Conservation (phyloP, 345 rosid genomes). For the Ceriops zippeliana region DNA sequence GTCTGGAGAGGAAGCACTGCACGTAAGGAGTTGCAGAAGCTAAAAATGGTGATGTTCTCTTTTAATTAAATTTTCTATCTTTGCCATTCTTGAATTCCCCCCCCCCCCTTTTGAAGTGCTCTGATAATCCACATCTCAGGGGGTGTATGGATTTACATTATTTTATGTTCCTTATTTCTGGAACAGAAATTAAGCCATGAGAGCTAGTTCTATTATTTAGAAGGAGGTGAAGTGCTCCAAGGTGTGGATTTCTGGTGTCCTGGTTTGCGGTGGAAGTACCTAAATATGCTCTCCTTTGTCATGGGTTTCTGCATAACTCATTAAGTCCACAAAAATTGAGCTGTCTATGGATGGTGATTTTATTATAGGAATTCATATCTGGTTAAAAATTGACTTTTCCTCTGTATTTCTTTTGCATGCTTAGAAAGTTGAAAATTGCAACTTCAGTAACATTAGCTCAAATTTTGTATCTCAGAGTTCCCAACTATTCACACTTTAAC, state of each 20-base stretch:
- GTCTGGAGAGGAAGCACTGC: conserved; percentile 96
- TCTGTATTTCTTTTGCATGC: not conserved
- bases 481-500: not conserved
- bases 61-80: not conserved
- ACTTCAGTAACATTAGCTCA: conserved; percentile 1
- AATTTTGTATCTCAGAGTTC: not conserved
- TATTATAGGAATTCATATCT: not conserved
- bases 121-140: too few relatives aligned
- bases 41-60: conserved; percentile 56
- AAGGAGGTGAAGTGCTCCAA: not conserved
- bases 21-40: conserved; percentile 69
- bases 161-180: too few relatives aligned
- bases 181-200: too few relatives aligned
- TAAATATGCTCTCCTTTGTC: not conserved
- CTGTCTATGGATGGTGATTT: too few relatives aligned
- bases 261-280: not conserved
- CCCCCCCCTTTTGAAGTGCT: too few relatives aligned
- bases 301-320: not conserved
- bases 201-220: too few relatives aligned
- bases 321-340: too few relatives aligned
- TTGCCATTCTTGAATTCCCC: not conserved
- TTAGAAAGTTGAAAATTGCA: too few relatives aligned
- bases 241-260: not conserved
- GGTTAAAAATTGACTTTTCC: not conserved
- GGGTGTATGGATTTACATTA: too few relatives aligned